phyloP scores from a whole-genome alignment of 2,329 filamentous ascomycete genomes.

The Xylariaceae sp. region DNA sequence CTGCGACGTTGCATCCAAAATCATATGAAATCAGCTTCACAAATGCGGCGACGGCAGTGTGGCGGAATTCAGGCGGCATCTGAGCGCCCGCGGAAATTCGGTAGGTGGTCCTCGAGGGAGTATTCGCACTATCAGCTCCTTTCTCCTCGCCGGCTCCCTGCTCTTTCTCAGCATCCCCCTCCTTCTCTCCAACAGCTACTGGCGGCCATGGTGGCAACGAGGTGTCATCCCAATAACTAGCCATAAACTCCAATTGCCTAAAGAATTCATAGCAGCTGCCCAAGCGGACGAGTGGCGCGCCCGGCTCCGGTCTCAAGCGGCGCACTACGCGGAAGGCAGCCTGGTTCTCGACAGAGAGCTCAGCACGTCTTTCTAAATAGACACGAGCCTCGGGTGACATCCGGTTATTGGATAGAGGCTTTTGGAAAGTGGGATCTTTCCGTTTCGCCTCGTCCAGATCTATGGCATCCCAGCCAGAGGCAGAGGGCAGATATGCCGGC shows the following conservation, averaged over 20 bases:
- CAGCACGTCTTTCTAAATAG: conserved; percentile 54
- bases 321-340: conserved; percentile 57
- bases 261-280: conserved; percentile 64
- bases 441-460: conserved; percentile 45
- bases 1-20: conserved; percentile 57
- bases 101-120: conserved; percentile 29
- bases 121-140: conserved; percentile 8
- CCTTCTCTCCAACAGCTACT: conserved; percentile 13
- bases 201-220: conserved; percentile 33
- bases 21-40: conserved; percentile 61
- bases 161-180: background rate
- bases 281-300: conserved; percentile 49
- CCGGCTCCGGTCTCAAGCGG: conserved; percentile 50
- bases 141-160: background rate
- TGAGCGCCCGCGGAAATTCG: conserved; percentile 48
- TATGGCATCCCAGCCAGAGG: conserved; percentile 47
- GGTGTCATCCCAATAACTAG: conserved; percentile 58
- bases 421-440: conserved; percentile 44
- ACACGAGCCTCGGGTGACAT: conserved; percentile 52
- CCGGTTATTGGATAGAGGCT: conserved; percentile 47
- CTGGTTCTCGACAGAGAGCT: conserved; percentile 52
- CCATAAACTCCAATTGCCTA: conserved; percentile 55
- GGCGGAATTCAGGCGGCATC: conserved; percentile 55
- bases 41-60: conserved; percentile 53
- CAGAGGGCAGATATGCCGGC: conserved; percentile 47